A percentile compares a stretch with the other conserved stretches of the same genome.
These are phyloP conservation scores for Physcomitrium patens DNA, from an alignment of 225 moss, liverwort and hornwort genomes.

Conservation along the genomic window DNA sequence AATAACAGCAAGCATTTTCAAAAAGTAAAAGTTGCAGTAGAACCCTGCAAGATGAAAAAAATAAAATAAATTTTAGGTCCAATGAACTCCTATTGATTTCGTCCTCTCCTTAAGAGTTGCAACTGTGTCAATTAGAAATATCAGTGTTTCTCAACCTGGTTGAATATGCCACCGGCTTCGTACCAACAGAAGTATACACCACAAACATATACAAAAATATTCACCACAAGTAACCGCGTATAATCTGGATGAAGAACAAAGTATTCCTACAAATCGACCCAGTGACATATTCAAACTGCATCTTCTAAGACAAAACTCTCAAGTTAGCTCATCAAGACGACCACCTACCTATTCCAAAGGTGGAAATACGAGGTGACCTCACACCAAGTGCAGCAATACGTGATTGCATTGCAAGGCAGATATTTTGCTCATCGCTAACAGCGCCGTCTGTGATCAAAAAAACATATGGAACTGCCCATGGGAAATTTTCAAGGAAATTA, in stretches of 20 bases:
- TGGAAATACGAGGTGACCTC: constrained; percentile 71
- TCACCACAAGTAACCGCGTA: not conserved
- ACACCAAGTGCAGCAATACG: constrained; percentile 51
- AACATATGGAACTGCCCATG: constrained; percentile 65
- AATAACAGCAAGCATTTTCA: constrained; percentile 86
- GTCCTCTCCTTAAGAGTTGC: not conserved
- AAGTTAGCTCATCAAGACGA: not conserved
- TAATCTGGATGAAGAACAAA: not conserved
- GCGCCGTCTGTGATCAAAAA: constrained; percentile 84
- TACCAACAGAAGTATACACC: not conserved
- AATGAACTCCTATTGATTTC: not conserved
- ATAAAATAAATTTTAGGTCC: not conserved
- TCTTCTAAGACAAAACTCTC: not conserved
- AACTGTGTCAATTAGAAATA: not conserved
- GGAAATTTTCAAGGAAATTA: constrained; percentile 54
- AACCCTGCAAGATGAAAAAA: constrained; percentile 49
- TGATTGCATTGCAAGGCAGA: constrained; percentile 66
- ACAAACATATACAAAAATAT: not conserved
- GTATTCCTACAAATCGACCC: not conserved
- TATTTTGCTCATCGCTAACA: constrained; percentile 65
- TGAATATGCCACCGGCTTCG: not conserved
- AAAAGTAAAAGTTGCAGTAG: constrained; percentile 82
- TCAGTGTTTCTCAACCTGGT: not conserved
- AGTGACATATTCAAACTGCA: not conserved
- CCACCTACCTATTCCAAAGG: constrained; percentile 69